phyloP scores from a whole-genome alignment of 495 filamentous ascomycete species.

The Usnea hakonensis region DNA sequence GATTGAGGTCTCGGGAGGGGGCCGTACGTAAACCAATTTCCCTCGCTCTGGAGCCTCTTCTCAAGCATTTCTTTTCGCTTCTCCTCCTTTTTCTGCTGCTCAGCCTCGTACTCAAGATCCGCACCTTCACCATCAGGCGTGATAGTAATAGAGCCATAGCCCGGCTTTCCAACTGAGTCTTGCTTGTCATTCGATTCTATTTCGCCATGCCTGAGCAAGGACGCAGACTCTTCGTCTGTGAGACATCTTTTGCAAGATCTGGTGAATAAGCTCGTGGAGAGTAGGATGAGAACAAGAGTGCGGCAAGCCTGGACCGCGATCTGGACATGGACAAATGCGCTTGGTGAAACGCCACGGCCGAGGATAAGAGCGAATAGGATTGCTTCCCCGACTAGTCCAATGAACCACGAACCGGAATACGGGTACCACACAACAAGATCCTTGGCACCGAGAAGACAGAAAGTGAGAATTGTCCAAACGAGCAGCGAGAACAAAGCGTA shows the following conservation, averaged over 20 bases:
- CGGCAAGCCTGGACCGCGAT: constrained; percentile 25
- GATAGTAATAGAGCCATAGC: constrained; percentile 23
- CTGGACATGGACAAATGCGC: constrained; percentile 16
- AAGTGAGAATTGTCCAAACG: constrained; percentile 47
- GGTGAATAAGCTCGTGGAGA: constrained; percentile 25
- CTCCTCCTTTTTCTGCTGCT: constrained; percentile 39
- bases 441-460: constrained; percentile 39
- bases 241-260: constrained; percentile 11
- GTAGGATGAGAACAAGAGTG: constrained; percentile 25
- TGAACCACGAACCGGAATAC: constrained; percentile 48
- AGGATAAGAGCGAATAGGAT: constrained; percentile 32
- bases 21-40: constrained; percentile 56
- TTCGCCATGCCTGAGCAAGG: constrained; percentile 20
- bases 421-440: constrained; percentile 51
- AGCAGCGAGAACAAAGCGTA: constrained; percentile 48
- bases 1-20: not conserved
- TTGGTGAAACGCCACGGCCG: not conserved
- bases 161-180: constrained; percentile 4
- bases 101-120: constrained; percentile 30
- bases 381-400: constrained; percentile 45
- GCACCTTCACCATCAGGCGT: constrained; percentile 11
- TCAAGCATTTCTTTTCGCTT: constrained; percentile 26
- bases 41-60: constrained; percentile 51
- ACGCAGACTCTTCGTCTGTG: constrained; percentile 29
- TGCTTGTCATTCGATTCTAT: not conserved